phyloP scores from a whole-genome alignment of 768 basidiomycete species.

The Suillus decipiens region DNA sequence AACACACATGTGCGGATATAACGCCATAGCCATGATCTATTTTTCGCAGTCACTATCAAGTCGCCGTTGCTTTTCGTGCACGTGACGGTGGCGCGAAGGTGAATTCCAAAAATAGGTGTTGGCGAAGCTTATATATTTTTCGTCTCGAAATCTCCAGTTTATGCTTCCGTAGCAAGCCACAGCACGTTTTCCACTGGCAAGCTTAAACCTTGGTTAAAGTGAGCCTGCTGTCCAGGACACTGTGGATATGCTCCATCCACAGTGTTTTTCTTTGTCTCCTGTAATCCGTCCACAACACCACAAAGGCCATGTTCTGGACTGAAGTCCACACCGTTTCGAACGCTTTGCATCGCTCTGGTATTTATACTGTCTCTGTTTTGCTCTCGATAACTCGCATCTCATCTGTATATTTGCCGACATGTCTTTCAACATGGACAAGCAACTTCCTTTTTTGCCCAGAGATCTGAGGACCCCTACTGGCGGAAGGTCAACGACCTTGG shows the following conservation, averaged over 20 bases:
- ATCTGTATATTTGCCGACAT: conserved; percentile 9
- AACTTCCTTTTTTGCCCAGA: conserved; percentile 24
- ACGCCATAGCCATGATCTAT: too few relatives aligned
- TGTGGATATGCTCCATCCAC: not conserved
- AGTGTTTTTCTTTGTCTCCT: not conserved
- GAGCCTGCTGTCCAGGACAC: not conserved
- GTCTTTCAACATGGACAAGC: conserved; percentile 21
- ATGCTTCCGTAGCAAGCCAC: not conserved
- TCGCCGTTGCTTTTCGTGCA: conserved; percentile 4
- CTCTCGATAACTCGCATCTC: not conserved
- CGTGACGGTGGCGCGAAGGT: conserved; percentile 10
- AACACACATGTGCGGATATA: too few relatives aligned
- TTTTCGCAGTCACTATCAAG: too few relatives aligned
- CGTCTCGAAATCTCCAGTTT: not conserved
- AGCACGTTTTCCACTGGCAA: not conserved
- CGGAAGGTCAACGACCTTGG: not conserved
- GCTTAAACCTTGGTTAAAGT: not conserved
- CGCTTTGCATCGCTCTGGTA: not conserved
- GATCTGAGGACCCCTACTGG: conserved; percentile 1
- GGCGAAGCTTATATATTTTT: not conserved
- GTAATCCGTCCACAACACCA: not conserved
- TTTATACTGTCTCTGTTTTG: not conserved
- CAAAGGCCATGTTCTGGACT: not conserved
- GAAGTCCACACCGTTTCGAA: not conserved
- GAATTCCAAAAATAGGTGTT: too few relatives aligned